Percentiles rank a stretch among this genome's conserved stretches.
Evolutionary conservation across 306 rosid genomes (phyloP).

Genomic region (Adenanthera pavonina): DNA sequence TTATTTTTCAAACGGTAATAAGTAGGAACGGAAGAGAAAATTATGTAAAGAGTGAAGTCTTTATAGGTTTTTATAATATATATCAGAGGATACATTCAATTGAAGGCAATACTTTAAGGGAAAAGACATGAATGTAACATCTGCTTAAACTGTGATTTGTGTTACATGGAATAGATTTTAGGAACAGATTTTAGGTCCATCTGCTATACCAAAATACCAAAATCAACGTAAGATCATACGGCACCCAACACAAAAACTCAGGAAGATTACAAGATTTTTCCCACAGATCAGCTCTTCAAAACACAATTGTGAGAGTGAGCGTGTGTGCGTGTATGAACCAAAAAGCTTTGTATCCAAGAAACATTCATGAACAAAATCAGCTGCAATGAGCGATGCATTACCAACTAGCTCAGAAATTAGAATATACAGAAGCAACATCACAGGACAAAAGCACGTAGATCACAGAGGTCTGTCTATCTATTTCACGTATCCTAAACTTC

Average conservation of each 20-base stretch:
- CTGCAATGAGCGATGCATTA: constrained; percentile 44
- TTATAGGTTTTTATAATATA: too few relatives aligned
- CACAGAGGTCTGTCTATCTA: constrained; percentile 36
- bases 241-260: not conserved
- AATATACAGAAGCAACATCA: constrained; percentile 53
- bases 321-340: not conserved
- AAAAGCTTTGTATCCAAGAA: constrained; percentile 1
- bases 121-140: not conserved
- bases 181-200: not conserved
- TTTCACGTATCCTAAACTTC: constrained; percentile 48
- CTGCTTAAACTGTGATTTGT: not conserved
- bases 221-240: not conserved
- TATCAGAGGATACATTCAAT: too few relatives aligned
- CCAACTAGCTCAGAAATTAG: constrained; percentile 36
- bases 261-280: not conserved
- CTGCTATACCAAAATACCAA: not conserved
- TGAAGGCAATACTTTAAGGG: not conserved
- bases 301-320: constrained; percentile 27
- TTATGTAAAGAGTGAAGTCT: not conserved
- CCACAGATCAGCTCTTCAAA: constrained; percentile 5
- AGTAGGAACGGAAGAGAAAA: not conserved
- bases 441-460: constrained; percentile 33
- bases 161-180: too few relatives aligned
- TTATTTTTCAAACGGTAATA: too few relatives aligned
- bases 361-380: constrained; percentile 38